Evolutionary conservation across 2,329 filamentous ascomycete species (phyloP).

Genomic region (Graphilbum sp.): DNA sequence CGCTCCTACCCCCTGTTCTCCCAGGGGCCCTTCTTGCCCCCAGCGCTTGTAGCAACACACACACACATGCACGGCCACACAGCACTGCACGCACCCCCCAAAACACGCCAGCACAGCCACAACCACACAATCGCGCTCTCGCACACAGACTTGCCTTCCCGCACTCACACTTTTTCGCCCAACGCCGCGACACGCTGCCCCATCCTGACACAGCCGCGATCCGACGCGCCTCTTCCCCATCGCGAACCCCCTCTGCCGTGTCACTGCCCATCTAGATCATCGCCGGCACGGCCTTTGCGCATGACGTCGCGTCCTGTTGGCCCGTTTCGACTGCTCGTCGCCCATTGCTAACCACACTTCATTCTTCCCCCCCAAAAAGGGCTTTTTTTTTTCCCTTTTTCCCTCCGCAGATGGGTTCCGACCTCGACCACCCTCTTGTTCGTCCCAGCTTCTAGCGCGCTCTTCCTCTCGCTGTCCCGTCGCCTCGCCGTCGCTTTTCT

Average conservation of each 20-base stretch:
- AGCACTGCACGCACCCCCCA: no score
- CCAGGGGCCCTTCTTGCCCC: no score
- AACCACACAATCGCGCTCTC: not conserved
- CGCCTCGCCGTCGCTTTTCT: not conserved
- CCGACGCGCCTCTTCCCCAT: conserved; percentile 24
- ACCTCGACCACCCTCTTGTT: conserved; percentile 5
- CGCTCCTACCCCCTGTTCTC: no score
- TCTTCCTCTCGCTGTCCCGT: not conserved
- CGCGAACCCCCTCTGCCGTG: conserved; percentile 27
- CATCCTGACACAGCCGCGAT: conserved; percentile 22
- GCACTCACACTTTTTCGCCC: conserved; percentile 5
- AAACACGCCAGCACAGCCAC: not conserved
- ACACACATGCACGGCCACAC: no score
- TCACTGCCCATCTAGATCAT: conserved; percentile 23
- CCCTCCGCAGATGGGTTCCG: no score
- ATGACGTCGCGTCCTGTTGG: conserved; percentile 19
- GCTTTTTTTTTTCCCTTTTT: conserved; percentile 17
- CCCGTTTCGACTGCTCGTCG: no score
- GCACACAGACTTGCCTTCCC: conserved; percentile 4
- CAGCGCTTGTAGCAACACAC: no score
- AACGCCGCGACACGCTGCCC: conserved; percentile 7
- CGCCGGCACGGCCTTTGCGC: conserved; percentile 16
- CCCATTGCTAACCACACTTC: no score
- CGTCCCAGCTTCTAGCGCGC: not conserved
- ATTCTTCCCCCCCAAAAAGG: no score